A percentile compares a stretch with the other conserved stretches of the same genome.
These are phyloP conservation scores for Phytophthora aleatoria DNA, from an alignment of 352 stramenopile genomes.

Conservation along the genomic window DNA sequence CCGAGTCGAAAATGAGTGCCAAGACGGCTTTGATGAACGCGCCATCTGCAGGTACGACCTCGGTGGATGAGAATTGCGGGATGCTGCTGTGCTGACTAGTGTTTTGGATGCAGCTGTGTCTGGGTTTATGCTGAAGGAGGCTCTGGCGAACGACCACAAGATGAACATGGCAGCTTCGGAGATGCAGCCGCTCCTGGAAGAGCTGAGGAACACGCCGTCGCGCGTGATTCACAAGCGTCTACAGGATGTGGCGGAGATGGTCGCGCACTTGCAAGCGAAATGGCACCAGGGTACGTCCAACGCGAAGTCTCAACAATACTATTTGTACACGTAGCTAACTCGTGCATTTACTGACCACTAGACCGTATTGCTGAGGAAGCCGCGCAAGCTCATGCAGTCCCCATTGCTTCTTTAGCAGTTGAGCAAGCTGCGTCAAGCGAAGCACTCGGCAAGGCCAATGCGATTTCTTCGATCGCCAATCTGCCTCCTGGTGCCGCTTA, in stretches of 20 bases:
- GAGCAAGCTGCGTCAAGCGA: slow-evolving; percentile 32
- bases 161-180: slow-evolving; percentile 60
- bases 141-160: slow-evolving; percentile 62
- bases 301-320: background rate
- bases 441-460: slow-evolving; percentile 20
- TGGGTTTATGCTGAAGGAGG: slow-evolving; percentile 42
- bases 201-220: slow-evolving; percentile 61
- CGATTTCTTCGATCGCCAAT: slow-evolving; percentile 27
- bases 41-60: slow-evolving; percentile 11
- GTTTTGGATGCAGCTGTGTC: slow-evolving; percentile 8
- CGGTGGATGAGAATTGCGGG: background rate
- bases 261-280: slow-evolving; percentile 68
- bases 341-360: slow-evolving; percentile 6
- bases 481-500: slow-evolving; percentile 36
- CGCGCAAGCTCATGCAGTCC: slow-evolving; percentile 23
- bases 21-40: slow-evolving; percentile 16
- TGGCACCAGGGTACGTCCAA: slow-evolving; percentile 62
- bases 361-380: slow-evolving; percentile 45
- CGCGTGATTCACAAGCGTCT: slow-evolving; percentile 76
- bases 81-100: background rate
- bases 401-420: slow-evolving; percentile 23
- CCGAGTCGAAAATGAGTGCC: slow-evolving; percentile 24
- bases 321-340: slow-evolving; percentile 7
- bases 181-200: slow-evolving; percentile 64
- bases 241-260: slow-evolving; percentile 78